Evolutionary conservation across 2,329 filamentous ascomycete species (phyloP).

Genomic region (Esteya vermicola): DNA sequence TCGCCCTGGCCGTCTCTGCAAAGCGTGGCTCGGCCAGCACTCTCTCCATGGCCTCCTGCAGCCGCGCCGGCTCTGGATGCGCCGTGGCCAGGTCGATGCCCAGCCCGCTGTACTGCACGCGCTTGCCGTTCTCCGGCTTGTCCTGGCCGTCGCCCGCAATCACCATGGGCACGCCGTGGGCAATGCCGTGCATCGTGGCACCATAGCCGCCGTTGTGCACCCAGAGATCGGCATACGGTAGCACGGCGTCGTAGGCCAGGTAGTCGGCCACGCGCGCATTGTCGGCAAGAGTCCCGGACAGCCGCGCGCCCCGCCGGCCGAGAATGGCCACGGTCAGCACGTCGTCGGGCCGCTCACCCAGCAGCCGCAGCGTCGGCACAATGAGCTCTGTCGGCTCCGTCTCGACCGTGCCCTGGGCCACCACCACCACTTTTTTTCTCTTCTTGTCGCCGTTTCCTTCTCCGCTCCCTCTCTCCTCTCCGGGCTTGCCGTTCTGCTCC

Average conservation of each 20-base stretch:
- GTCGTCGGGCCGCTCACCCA: conserved; percentile 13
- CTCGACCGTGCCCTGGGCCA: conserved; percentile 13
- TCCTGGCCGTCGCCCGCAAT: conserved; percentile 26
- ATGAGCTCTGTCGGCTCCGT: conserved; percentile 22
- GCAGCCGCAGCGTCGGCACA: conserved; percentile 21
- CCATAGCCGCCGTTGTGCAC: conserved; percentile 27
- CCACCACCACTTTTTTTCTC: conserved; percentile 11
- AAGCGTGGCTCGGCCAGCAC: conserved; percentile 15
- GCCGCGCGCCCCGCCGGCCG: conserved; percentile 17
- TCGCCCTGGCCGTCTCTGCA: conserved; percentile 8
- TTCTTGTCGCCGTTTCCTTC: conserved; percentile 18
- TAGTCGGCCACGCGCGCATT: conserved; percentile 23
- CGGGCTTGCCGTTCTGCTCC: conserved; percentile 10
- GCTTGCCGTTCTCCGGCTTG: conserved; percentile 22
- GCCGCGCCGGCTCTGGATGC: conserved; percentile 13
- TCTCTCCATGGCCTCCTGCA: conserved; percentile 15
- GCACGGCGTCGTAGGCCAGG: conserved; percentile 22
- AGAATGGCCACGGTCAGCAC: conserved; percentile 22
- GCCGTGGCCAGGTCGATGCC: conserved; percentile 18
- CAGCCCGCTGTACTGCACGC: conserved; percentile 19
- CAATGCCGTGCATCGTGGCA: conserved; percentile 24
- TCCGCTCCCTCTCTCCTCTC: conserved; percentile 20
- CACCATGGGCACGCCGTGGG: conserved; percentile 24
- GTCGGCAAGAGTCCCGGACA: conserved; percentile 10
- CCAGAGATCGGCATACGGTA: conserved; percentile 21